Conservation (phyloP, 805 yeast species). For the Blastobotrys robertii region DNA sequence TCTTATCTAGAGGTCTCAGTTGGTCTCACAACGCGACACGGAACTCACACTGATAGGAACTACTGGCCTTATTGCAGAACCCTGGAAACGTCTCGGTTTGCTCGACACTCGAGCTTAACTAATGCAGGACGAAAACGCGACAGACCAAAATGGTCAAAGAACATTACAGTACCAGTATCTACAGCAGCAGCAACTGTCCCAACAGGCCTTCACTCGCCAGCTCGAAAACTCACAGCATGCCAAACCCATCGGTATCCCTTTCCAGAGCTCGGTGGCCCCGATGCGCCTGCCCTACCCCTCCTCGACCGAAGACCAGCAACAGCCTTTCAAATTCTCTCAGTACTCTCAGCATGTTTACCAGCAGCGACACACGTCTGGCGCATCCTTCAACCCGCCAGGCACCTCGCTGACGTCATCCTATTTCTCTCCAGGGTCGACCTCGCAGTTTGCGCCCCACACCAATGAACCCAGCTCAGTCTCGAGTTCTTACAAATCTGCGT, state of each 20-base stretch:
- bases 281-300: neutral
- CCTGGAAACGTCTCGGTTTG: no score
- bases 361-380: slow-evolving; percentile 1
- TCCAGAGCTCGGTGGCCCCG: slow-evolving; percentile 1
- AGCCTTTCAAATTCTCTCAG: neutral
- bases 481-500: slow-evolving; percentile 19
- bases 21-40: no score
- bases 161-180: slow-evolving; percentile 9
- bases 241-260: slow-evolving; percentile 12
- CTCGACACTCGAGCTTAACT: no score
- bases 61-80: no score
- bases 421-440: slow-evolving; percentile 21
- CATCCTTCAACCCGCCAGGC: slow-evolving; percentile 8
- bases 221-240: slow-evolving; percentile 3
- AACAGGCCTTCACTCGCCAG: slow-evolving; percentile 11
- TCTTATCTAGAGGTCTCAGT: no score
- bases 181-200: slow-evolving; percentile 15
- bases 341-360: neutral
- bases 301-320: neutral
- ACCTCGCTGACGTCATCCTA: slow-evolving; percentile 16
- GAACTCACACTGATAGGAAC: no score
- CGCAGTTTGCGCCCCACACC: slow-evolving; percentile 20
- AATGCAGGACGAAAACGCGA: neutral
- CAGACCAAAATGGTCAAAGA: neutral
- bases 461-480: slow-evolving; percentile 23